Evolutionary conservation across 768 basidiomycete genomes (phyloP), one percentile per base, ranked within the genome.

Genomic region (Xerocomus spinulosus): DNA sequence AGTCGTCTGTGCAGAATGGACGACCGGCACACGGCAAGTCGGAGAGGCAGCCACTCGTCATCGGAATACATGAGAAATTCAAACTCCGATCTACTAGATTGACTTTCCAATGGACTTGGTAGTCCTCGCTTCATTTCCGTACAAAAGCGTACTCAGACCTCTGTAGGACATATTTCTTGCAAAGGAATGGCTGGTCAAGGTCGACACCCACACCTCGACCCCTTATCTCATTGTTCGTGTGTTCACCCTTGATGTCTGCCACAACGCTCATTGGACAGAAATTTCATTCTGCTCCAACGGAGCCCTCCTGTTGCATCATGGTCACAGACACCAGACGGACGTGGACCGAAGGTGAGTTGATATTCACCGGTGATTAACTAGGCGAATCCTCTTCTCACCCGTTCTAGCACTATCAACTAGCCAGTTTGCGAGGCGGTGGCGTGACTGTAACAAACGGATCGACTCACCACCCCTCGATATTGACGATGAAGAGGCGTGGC

Each of bases 151-250:
- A 17, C 24, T 42, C 20, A 38, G 33, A 24, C 23, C 13, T 29
- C 28, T 23, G 28, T 25, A 88, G 86, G 78, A 80, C 40, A 73
- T 64, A 28, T 73, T 89, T 26, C 68, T 85, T 24, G 69, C 68
- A 47, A 85, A 81, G 61, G 85, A 88, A 64, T 90, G 87, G 87
- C 72, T 89, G 12, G 79, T 78, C 26, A 87, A 84, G 62, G 69
- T 76, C 42, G 82, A 88, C 59, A 69, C 71, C 30, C 70, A 70
- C 37, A 76, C 70, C 14, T 81, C 85, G 2, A 79, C 72, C 2
- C 81, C 86, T 28, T 89, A 88, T 67, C 76, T 90, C 54, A 68
- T 88, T 58, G 87, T 89, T 62, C 57, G 83, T 80, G 38, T 53
- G 32, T 44, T 41, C 23, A 30, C 39, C 34, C 36, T 40, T 59